These are phyloP conservation scores for Amborella trichopoda DNA, from an alignment of 164 flowering plant species.

Conservation along the genomic window DNA sequence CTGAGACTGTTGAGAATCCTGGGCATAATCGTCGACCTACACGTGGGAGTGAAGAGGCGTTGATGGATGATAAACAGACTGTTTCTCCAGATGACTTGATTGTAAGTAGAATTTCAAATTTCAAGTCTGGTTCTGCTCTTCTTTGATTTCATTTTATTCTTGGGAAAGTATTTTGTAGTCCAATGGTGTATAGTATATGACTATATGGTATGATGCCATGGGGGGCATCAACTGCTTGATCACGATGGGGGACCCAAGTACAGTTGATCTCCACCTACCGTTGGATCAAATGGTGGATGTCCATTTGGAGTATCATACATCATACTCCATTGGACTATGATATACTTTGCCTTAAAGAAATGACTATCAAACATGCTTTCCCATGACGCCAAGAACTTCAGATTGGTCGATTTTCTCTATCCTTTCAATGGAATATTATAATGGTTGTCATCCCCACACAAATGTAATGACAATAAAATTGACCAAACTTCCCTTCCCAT, in stretches of 20 bases:
- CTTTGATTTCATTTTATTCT: background rate
- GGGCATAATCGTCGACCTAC: slow-evolving; percentile 86
- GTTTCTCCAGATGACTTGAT: slow-evolving; percentile 92
- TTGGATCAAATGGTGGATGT: background rate
- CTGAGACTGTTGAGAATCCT: slow-evolving; percentile 59
- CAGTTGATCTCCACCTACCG: background rate
- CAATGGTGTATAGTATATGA: background rate
- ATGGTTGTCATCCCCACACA: background rate
- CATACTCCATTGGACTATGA: no score
- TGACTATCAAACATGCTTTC: no score
- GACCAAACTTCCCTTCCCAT: background rate
- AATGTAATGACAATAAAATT: background rate
- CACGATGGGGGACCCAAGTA: background rate
- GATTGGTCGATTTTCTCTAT: no score
- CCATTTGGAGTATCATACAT: no score
- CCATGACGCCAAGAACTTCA: no score
- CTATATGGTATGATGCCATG: background rate
- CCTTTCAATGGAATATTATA: background rate
- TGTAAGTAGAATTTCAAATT: slow-evolving; percentile 30
- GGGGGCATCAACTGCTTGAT: background rate
- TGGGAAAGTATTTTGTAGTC: background rate
- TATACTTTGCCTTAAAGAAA: no score
- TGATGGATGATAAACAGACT: slow-evolving; percentile 59
- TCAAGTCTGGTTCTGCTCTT: background rate
- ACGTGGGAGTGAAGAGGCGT: slow-evolving; percentile 87